Evolutionary conservation across 352 stramenopile genomes (phyloP), one percentile per base, ranked within the genome.

Genomic region (Phytophthora melonis): DNA sequence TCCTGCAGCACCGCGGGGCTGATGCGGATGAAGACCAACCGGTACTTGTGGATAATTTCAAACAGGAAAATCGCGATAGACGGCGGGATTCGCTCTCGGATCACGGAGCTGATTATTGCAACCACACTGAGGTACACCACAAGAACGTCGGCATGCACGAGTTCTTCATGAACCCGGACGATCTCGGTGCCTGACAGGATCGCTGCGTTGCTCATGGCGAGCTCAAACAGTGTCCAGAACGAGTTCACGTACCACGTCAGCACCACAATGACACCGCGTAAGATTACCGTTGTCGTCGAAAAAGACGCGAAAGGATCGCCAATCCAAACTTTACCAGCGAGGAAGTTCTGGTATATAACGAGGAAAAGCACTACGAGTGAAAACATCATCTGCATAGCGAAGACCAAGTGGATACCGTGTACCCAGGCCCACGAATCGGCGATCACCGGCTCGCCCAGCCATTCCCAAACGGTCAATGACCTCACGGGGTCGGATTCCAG

Each of bases 341-440:
- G 53, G 6, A 80, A 7, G 25, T 66, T 81, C 1, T 65, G 74
- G 30, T 78, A 77, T 14, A 59, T 59, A 13, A 82, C 27, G 8
- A 81, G 13, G 18, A 68, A 14, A 3, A 84, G 54, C 23, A 80
- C 43, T 3, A 72, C 14, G 13, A 84, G 55, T n/a, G 56, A 77
- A 21, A 68, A 50, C 0, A 79, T n/a, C 18, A 70, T 43, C 36
- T 80, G 52, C 18, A 75, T 1, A 0, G 21, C 70, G 3, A 84
- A 70, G 27, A 84, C 55, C 9, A 80, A 23, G 34, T 84, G 70
- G 3, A 84, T 14, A 3, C 63, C 50, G 49, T 82, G 77, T 11
- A 80, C 67, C 77, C 77, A 84, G 16, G 47, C 77, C 67, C 68
- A 82, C 5, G 74, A 76, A 55, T 75, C 66, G 5, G 58, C 34